Base-by-base conservation (phyloP, 23 red algal species). In the Cyanidium caldarium region DNA sequence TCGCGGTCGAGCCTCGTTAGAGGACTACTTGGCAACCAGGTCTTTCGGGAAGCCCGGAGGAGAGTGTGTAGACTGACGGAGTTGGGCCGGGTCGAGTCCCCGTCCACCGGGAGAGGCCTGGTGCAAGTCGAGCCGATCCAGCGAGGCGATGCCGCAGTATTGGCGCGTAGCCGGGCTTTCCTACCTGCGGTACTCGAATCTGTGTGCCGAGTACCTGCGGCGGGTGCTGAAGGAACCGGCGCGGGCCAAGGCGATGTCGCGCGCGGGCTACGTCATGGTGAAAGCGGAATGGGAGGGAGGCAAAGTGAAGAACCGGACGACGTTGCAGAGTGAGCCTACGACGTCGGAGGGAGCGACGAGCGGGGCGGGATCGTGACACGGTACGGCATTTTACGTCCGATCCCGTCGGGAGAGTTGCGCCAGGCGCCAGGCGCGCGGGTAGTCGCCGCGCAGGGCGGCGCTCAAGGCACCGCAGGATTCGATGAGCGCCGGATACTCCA, bases 141-240 rank as follows among this genome's bases (percentile, higher is more conserved):
- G 10, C 7, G 51, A 28, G 3, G 51, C 23, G 19, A 94, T 94
- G 88, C 73, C 76, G 37, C 88, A 94, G 69, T 83, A 86, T 37
- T 94, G 88, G 88, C 82, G 88, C 28, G 80, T 72, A 35, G 88
- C 88, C 16, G 88, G 88, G 3, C 72, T 94, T 39, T 80, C 76
- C 21, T 94, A 86, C 42, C 72, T 94, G 0, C 72, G 72, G 39
- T 94, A 94, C 58, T 82, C 88, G 2, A 94, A 84, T 72, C 72
- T 80, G 13, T 94, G 88, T 72, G 88, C 88, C 25, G 88, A 94
- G 40, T 77, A 79, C 34, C 72, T 94, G 37, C 88, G 88, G 37
- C 78, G 77, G 33, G 88, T 72, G 19, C 43, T 86, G 15, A 94
- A 94, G 58, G 82, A 82, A 45, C 70, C 77, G 0, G 74, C 73